Evolutionary conservation across 1,284 basidiomycete genomes (phyloP).

Genomic region (Ustilago loliicola): DNA sequence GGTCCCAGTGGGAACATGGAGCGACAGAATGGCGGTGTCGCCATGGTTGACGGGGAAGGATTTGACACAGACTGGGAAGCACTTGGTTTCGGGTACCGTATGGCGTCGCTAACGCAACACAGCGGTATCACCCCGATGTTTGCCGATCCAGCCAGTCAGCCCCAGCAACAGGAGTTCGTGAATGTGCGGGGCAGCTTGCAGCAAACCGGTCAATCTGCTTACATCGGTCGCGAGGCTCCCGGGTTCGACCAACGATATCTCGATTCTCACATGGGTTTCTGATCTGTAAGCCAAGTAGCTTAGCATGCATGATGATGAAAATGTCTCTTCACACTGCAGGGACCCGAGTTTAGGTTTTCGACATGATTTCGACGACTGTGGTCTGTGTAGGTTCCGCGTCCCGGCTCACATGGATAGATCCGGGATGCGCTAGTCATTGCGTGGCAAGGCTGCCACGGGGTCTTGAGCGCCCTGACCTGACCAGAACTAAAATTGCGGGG

Average conservation of each 20-base stretch:
- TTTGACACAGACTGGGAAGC: constrained; percentile 52
- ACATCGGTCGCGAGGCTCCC: constrained; percentile 12
- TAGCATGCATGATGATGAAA: constrained; percentile 1
- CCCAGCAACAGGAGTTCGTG: constrained; percentile 5
- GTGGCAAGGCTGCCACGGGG: background rate
- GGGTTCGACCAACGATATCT: constrained; percentile 49
- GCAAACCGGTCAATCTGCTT: background rate
- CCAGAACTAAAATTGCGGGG: background rate
- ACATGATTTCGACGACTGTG: background rate
- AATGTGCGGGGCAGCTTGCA: constrained; percentile 3
- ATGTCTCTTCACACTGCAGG: background rate
- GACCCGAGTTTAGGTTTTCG: background rate
- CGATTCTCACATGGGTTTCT: constrained; percentile 54
- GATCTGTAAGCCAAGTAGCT: constrained; percentile 8
- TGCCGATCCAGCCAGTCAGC: constrained; percentile 3
- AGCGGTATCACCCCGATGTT: constrained; percentile 8
- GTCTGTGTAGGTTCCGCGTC: background rate
- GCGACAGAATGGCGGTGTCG: constrained; percentile 1
- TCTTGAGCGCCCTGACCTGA: background rate
- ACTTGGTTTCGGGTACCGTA: constrained; percentile 42
- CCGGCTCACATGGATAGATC: constrained; percentile 4
- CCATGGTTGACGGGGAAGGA: constrained; percentile 17
- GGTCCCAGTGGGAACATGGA: background rate
- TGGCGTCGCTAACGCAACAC: constrained; percentile 18
- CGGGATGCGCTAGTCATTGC: background rate